Percentiles rank a stretch among this genome's conserved stretches.
Conservation (phyloP, 1,139 yeast genomes). For the Taphrina communis region DNA sequence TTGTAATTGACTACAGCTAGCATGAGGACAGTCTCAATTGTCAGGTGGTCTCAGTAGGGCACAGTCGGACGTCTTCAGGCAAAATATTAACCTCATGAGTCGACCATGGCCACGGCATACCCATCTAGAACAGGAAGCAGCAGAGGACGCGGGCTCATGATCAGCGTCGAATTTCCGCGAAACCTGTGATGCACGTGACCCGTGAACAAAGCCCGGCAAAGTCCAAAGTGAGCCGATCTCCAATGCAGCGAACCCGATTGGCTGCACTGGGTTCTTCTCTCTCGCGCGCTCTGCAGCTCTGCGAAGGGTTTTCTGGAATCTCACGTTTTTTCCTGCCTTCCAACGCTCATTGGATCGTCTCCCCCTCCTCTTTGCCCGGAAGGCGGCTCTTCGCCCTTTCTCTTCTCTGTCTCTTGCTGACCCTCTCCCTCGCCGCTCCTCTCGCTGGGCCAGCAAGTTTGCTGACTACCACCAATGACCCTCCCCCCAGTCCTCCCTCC, state of each 20-base stretch:
- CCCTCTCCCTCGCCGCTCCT: neutral
- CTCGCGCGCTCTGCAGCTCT: neutral
- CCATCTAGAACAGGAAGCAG: no score
- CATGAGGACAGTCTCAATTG: no score
- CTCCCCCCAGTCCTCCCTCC: neutral
- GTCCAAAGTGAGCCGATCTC: neutral
- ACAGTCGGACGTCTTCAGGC: no score
- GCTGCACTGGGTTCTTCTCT: neutral
- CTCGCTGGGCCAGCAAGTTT: neutral
- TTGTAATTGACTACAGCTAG: no score
- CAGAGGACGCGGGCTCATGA: no score
- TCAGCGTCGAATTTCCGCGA: no score
- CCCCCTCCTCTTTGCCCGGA: neutral
- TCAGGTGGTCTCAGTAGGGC: no score
- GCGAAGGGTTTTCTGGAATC: neutral
- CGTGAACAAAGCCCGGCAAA: neutral
- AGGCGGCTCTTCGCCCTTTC: neutral
- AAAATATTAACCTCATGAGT: no score
- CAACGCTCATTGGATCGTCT: neutral
- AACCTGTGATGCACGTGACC: neutral
- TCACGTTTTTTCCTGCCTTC: neutral
- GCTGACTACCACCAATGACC: slow-evolving; percentile 3
- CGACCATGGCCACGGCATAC: no score
- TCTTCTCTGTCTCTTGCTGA: neutral
- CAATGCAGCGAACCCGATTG: slow-evolving; percentile 1